phyloP scores from a whole-genome alignment of 2,329 filamentous ascomycete species.

The Thielaviopsis musarum region DNA sequence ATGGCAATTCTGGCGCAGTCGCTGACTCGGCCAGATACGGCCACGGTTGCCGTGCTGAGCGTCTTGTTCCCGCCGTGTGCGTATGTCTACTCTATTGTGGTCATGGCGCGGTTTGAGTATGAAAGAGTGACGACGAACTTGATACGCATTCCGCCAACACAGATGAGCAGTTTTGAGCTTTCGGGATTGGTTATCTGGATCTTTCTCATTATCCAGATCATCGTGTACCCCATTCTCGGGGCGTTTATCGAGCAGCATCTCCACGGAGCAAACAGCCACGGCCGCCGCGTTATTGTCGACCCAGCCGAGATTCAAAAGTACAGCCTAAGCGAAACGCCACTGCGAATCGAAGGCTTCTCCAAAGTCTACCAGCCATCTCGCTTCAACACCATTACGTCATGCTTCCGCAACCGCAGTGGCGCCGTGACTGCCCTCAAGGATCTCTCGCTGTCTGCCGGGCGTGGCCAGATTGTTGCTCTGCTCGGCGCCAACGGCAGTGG shows the following conservation, averaged over 20 bases:
- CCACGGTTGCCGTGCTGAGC: constrained; percentile 50
- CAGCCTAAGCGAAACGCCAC: constrained; percentile 27
- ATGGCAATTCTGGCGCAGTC: constrained; percentile 73
- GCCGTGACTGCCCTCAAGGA: constrained; percentile 65
- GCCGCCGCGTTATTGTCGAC: constrained; percentile 33
- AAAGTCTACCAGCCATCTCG: constrained; percentile 53
- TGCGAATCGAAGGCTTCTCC: constrained; percentile 55
- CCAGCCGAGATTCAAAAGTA: constrained; percentile 8
- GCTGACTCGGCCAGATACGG: constrained; percentile 43
- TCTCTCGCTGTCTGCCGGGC: constrained; percentile 51
- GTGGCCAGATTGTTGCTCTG: constrained; percentile 72
- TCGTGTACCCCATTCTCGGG: constrained; percentile 61
- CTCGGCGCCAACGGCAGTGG: constrained; percentile 82
- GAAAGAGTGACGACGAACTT: constrained; percentile 44
- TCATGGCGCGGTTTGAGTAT: constrained; percentile 61
- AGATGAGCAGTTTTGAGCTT: constrained; percentile 40
- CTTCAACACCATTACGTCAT: constrained; percentile 24
- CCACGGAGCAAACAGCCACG: constrained; percentile 55
- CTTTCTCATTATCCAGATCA: constrained; percentile 59
- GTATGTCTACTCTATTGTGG: constrained; percentile 64
- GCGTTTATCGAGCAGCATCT: constrained; percentile 55
- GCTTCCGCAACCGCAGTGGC: constrained; percentile 8
- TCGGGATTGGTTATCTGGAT: constrained; percentile 64
- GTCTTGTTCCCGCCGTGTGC: constrained; percentile 76
- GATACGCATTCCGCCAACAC: constrained; percentile 40